Evolutionary conservation across 495 filamentous ascomycete species (phyloP).

Genomic region (Collariella sp.): DNA sequence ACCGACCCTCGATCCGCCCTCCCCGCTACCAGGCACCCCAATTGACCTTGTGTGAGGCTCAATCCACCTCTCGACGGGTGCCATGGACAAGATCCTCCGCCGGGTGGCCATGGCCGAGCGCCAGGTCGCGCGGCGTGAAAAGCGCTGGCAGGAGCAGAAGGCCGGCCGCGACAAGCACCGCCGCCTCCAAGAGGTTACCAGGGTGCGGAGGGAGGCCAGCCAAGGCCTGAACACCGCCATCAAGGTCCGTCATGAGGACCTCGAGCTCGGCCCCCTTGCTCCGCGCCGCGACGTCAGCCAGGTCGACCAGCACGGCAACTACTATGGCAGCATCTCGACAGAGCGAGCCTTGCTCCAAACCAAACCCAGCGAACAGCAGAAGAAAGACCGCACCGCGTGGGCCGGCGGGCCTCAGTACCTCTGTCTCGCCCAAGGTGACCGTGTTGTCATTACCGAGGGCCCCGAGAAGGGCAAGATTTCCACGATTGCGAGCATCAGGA

Average conservation of each 20-base stretch:
- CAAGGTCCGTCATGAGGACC: conserved; percentile 52
- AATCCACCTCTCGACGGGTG: conserved; percentile 8
- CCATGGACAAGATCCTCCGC: conserved; percentile 69
- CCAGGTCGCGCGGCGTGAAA: conserved; percentile 46
- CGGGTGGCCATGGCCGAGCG: conserved; percentile 58
- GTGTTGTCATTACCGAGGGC: conserved; percentile 70
- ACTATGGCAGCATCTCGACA: conserved; percentile 21
- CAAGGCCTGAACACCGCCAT: conserved; percentile 24
- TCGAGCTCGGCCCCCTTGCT: conserved; percentile 63
- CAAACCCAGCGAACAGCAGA: conserved; percentile 15
- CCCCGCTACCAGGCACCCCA: background rate
- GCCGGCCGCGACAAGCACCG: conserved; percentile 29
- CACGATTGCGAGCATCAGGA: conserved; percentile 50
- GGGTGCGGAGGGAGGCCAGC: background rate
- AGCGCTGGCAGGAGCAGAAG: conserved; percentile 28
- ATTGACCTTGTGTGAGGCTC: background rate
- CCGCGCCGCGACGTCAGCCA: conserved; percentile 58
- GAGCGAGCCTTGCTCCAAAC: conserved; percentile 22
- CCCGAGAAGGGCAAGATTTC: conserved; percentile 76
- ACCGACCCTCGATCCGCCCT: background rate
- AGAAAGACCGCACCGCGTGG: conserved; percentile 33
- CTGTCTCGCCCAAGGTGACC: conserved; percentile 60
- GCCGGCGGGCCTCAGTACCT: conserved; percentile 47
- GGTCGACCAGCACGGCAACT: conserved; percentile 28
- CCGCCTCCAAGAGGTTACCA: conserved; percentile 15